Conservation (phyloP, 208 protist genomes). For the Kentomonas sorsogonicus region DNA sequence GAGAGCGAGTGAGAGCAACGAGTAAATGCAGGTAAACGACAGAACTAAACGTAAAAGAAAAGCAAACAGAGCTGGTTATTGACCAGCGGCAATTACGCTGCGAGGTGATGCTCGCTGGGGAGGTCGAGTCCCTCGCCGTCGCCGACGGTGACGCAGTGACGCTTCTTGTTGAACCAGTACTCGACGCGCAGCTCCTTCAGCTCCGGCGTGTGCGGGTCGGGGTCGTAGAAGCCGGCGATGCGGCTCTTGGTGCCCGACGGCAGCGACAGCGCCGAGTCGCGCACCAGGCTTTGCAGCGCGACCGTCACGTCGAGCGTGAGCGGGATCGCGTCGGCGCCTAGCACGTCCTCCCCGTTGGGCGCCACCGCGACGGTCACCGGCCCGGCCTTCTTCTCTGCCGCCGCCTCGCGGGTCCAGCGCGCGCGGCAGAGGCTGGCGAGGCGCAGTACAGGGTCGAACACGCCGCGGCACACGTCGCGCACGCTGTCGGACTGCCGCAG, state of each 20-base stretch:
- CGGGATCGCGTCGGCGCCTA: constrained; percentile 30
- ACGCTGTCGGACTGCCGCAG: constrained; percentile 10
- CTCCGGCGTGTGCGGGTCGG: constrained; percentile 82
- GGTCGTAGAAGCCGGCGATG: constrained; percentile 82
- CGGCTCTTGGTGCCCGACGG: constrained; percentile 60
- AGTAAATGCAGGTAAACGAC: neutral
- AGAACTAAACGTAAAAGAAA: constrained; percentile 1
- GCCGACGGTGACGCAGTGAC: constrained; percentile 57
- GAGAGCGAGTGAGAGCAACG: too few relatives aligned
- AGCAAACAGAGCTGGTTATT: constrained; percentile 4
- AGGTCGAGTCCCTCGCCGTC: constrained; percentile 71
- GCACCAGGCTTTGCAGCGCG: constrained; percentile 81
- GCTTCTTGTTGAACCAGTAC: constrained; percentile 79
- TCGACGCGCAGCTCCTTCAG: constrained; percentile 75
- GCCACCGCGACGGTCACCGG: neutral
- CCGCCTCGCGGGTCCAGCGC: too few relatives aligned
- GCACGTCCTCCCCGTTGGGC: constrained; percentile 17
- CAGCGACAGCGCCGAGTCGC: constrained; percentile 67
- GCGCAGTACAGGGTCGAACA: constrained; percentile 2
- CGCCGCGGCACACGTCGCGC: neutral
- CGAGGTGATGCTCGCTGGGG: constrained; percentile 59
- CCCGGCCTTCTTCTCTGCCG: neutral
- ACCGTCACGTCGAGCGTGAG: constrained; percentile 81
- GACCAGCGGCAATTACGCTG: neutral
- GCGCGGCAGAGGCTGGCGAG: too few relatives aligned